Base-by-base conservation (phyloP, 1,284 basidiomycete species). In the Tranzscheliella williamsii region DNA sequence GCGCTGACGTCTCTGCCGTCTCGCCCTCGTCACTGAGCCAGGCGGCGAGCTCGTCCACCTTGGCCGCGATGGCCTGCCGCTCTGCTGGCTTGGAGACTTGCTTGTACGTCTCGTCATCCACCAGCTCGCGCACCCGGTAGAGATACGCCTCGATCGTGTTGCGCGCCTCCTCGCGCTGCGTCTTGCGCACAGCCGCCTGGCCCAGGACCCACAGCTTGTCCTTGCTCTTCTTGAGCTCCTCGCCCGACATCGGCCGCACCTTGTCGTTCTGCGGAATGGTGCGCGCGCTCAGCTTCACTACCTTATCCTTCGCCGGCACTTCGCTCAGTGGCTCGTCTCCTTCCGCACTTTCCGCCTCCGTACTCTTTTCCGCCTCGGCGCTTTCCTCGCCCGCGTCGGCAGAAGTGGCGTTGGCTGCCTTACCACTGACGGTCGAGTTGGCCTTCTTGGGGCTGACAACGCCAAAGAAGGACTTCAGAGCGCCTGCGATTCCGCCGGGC, bases 1-100 rank as follows among this genome's bases (percentile, higher is more conserved):
- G 53, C n/a, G 44, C 43, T 9, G 45, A 22, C 2, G 68, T 69
- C 42, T 87, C 85, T 1, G 94, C 93, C 12, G 82, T 79, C 69
- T 96, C 93, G n/a, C 86, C 91, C 44, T 87, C 82, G 29, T 92
- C 90, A 70, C 85, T 83, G 60, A 98, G 81, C 94, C 93, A 98
- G 18, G 81, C 79, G 55, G 87, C 85, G 0, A 88, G 85, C 44
- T 87, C 85, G 17, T 86, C 84, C 4, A 90, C 80, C 71, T 85
- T 84, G 42, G 83, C 81, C 5, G 80, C 75, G 45, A 99, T 84
- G 16, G 80, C 80, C 42, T 83, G 79, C 44, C 90, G 82, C 79
- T 99, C 95, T 8, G 78, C 73, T 9, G 82, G 56, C 85, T 87
- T 32, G 87, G 90, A 75, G 86, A 93, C 73, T 87, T 86, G 77